These are phyloP conservation scores for Colletotrichum godetiae DNA, from an alignment of 2,329 filamentous ascomycete genomes.

Conservation along the genomic window DNA sequence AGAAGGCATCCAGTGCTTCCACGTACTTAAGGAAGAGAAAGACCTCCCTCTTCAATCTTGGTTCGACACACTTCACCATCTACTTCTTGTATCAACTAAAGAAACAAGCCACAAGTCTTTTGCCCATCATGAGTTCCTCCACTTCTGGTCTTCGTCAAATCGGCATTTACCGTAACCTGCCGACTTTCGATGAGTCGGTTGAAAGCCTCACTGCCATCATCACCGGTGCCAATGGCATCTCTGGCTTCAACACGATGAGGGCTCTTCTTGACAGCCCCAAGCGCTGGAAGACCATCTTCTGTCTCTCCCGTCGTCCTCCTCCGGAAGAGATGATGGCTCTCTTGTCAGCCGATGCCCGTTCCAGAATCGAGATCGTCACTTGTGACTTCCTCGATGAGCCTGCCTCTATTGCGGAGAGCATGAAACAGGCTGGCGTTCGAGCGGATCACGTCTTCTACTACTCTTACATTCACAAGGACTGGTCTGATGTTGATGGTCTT, in stretches of 20 bases:
- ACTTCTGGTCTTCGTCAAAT: background rate
- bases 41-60: too few relatives aligned
- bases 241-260: slow-evolving; percentile 13
- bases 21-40: too few relatives aligned
- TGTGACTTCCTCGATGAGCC: slow-evolving; percentile 11
- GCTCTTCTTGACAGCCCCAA: slow-evolving; percentile 13
- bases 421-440: background rate
- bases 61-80: too few relatives aligned
- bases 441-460: slow-evolving; percentile 25
- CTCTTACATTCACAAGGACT: slow-evolving; percentile 25
- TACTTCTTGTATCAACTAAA: too few relatives aligned
- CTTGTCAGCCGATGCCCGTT: background rate
- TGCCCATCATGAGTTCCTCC: slow-evolving; percentile 14
- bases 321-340: background rate
- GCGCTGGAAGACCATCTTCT: slow-evolving; percentile 18
- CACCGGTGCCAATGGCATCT: slow-evolving; percentile 24
- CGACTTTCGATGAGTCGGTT: background rate
- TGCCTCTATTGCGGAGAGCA: background rate
- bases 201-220: slow-evolving; percentile 11
- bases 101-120: too few relatives aligned
- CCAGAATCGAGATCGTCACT: slow-evolving; percentile 1
- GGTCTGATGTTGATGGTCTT: slow-evolving; percentile 7
- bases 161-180: background rate
- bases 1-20: too few relatives aligned
- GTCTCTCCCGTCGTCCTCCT: background rate